Evolutionary conservation across 2,329 filamentous ascomycete genomes (phyloP), one percentile per base, ranked within the genome.

Genomic region (Botrytis cinerea): DNA sequence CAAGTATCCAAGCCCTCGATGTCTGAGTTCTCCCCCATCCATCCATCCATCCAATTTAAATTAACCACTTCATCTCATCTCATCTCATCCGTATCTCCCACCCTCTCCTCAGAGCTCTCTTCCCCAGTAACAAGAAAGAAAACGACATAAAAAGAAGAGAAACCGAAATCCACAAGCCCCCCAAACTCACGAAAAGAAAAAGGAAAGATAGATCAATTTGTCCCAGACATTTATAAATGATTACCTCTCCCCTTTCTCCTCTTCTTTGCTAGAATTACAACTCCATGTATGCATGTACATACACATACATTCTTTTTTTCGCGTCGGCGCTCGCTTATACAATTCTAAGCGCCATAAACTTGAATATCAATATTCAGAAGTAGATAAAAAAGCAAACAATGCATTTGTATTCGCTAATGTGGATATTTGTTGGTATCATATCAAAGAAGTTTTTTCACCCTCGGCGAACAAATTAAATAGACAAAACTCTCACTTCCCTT

Each of bases 371-470:
- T n/a, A 18, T 38, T 38, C 45, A 66, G 32, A 66, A 35, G 12
- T 8, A 32, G 20, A 38, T 40, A 16, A 35, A 16, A 40, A 54
- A 68, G 10, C 18, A 45, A 40, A 28, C 64, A 67, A 67, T 67
- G 32, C 45, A 67, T 68, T 68, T 69, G 43, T 69, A 69, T 69
- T 57, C 48, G 48, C 48, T 57, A 69, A 43, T 25, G 48, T 22
- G 48, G 35, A 43, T 69, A 57, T 69, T 57, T 69, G 18, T 48
- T 69, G 66, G 66, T 69, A 69, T 69, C 66, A 57, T 68, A 57
- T 69, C 66, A 32, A 68, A 68, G 46, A 68, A 66, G 18, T 18
- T 54, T 40, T 40, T 35, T 51, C 32, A 40, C 35, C 51, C 14
- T 57, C n/a, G 51, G n/a, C 51, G 10, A 46, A 46, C n/a, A 64